Conservation (phyloP, 331 rosid genomes). For the Saraca asoca region DNA sequence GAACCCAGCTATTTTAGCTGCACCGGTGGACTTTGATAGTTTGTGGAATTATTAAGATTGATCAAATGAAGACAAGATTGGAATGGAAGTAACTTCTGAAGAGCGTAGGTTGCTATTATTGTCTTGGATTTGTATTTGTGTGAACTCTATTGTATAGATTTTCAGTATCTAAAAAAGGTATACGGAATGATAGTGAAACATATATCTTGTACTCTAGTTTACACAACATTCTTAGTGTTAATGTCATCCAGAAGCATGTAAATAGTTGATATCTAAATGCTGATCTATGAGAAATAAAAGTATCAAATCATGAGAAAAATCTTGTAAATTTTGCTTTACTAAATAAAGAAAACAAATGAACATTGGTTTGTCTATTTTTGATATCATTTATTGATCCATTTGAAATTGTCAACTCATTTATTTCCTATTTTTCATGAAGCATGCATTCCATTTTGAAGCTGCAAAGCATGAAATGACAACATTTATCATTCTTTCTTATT, state of each 20-base stretch:
- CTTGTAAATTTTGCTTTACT: slow-evolving; percentile 21
- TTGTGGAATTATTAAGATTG: slow-evolving; percentile 56
- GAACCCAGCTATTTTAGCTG: slow-evolving; percentile 39
- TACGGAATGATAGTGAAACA: slow-evolving; percentile 38
- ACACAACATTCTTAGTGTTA: too few relatives aligned
- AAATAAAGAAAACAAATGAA: not conserved
- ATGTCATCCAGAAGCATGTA: too few relatives aligned
- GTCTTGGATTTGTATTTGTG: slow-evolving; percentile 24
- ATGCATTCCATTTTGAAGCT: slow-evolving; percentile 46
- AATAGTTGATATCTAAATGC: too few relatives aligned
- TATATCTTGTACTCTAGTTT: slow-evolving; percentile 37
- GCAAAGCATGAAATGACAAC: slow-evolving; percentile 46
- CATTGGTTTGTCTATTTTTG: slow-evolving; percentile 9
- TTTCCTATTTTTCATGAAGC: slow-evolving; percentile 37
- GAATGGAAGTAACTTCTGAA: not conserved
- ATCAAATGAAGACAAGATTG: not conserved
- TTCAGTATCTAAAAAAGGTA: slow-evolving; percentile 27
- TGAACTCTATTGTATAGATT: slow-evolving; percentile 31
- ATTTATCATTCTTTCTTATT: slow-evolving; percentile 33
- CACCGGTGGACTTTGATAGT: slow-evolving; percentile 40
- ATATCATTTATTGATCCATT: slow-evolving; percentile 13
- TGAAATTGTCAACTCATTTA: slow-evolving; percentile 26
- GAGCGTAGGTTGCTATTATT: slow-evolving; percentile 19
- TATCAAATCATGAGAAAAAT: slow-evolving; percentile 1
- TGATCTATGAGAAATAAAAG: too few relatives aligned